phyloP scores from a whole-genome alignment of 2,329 filamentous ascomycete species.

The Furcasterigmium furcatum region DNA sequence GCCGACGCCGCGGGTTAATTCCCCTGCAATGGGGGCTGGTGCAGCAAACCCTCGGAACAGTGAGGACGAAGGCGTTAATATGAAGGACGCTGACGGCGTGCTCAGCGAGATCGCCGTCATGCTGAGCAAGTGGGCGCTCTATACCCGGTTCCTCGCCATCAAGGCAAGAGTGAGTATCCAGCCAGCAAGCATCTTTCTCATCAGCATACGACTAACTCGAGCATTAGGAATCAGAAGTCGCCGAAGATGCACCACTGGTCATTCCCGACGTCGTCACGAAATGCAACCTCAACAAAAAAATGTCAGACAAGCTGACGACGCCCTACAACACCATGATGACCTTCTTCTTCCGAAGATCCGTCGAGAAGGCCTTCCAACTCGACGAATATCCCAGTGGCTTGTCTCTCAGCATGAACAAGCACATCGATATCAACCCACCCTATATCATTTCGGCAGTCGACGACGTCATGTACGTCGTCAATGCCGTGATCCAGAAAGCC shows the following conservation, averaged over 20 bases:
- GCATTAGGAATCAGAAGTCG: constrained; percentile 43
- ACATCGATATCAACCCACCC: constrained; percentile 74
- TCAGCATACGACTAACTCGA: not conserved
- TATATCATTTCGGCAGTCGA: constrained; percentile 95
- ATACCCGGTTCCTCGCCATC: constrained; percentile 80
- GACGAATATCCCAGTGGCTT: constrained; percentile 84
- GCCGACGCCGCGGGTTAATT: constrained; percentile 65
- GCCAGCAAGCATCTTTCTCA: not conserved
- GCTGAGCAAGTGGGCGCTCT: constrained; percentile 90
- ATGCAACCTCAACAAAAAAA: constrained; percentile 78
- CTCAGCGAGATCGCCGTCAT: constrained; percentile 88
- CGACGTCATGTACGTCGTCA: constrained; percentile 99
- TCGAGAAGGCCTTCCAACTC: constrained; percentile 96
- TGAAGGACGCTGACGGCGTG: constrained; percentile 90
- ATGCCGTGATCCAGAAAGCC: constrained; percentile 82
- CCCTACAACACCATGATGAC: constrained; percentile 92
- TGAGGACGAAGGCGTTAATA: constrained; percentile 91
- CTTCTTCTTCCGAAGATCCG: constrained; percentile 94
- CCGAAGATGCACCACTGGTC: constrained; percentile 54
- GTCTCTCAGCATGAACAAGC: constrained; percentile 68
- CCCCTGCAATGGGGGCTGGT: constrained; percentile 63
- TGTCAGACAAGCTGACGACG: constrained; percentile 67
- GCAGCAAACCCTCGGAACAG: constrained; percentile 53
- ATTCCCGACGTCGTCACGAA: constrained; percentile 73
- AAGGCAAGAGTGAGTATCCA: constrained; percentile 72